Evolutionary conservation across 192 early-diverging fungal species (phyloP).

Genomic region (Coemansia reversa): DNA sequence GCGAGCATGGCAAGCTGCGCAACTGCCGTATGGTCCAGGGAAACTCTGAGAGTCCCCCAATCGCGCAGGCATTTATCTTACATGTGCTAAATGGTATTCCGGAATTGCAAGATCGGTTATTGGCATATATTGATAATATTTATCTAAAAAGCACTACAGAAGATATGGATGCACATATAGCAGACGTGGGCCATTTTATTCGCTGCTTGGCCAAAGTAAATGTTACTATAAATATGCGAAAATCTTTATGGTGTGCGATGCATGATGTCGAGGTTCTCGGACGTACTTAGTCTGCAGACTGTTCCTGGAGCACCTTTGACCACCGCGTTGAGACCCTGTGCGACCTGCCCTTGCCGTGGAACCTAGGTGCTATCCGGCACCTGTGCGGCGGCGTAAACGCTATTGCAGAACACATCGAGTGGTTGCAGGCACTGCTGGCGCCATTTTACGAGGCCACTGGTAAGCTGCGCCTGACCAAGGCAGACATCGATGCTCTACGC

Average conservation of each 20-base stretch:
- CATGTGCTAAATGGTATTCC: background rate
- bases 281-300: constrained; percentile 1
- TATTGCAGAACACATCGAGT: constrained; percentile 20
- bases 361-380: constrained; percentile 4
- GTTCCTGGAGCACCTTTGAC: constrained; percentile 9
- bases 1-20: background rate
- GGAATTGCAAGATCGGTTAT: constrained; percentile 1
- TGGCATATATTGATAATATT: constrained; percentile 39
- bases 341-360: constrained; percentile 10
- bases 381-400: constrained; percentile 26
- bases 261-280: constrained; percentile 11
- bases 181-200: constrained; percentile 12
- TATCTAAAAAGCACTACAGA: constrained; percentile 24
- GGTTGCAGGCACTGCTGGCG: constrained; percentile 17
- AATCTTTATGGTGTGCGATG: constrained; percentile 10
- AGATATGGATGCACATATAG: constrained; percentile 8
- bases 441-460: constrained; percentile 25
- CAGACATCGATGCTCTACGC: constrained; percentile 1
- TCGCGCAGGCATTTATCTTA: constrained; percentile 15
- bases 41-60: background rate
- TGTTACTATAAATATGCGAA: constrained; percentile 20
- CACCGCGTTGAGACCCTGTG: background rate
- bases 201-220: constrained; percentile 2
- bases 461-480: constrained; percentile 3
- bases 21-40: constrained; percentile 25